Evolutionary conservation across 352 stramenopile species (phyloP).

Genomic region (Pythium sukuiense): DNA sequence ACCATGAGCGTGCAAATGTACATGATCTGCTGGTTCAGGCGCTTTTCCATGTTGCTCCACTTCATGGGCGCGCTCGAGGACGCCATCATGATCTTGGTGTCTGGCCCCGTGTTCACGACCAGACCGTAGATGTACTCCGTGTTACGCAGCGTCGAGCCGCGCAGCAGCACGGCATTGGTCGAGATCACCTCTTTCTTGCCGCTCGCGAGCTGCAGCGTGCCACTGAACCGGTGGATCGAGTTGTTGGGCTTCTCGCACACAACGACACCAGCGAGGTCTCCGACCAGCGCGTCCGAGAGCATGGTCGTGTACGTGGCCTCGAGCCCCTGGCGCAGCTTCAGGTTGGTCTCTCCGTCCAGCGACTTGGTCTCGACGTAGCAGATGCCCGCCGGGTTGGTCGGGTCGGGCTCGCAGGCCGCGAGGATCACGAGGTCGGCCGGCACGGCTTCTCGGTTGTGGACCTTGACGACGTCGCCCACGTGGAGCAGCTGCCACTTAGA

Average conservation of each 20-base stretch:
- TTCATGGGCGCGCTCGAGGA: constrained; percentile 78
- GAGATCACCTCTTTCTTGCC: constrained; percentile 76
- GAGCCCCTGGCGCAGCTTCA: constrained; percentile 88
- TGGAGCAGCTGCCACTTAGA: constrained; percentile 76
- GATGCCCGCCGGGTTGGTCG: constrained; percentile 65
- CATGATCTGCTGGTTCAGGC: constrained; percentile 78
- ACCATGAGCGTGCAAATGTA: constrained; percentile 87
- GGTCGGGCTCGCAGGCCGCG: constrained; percentile 71
- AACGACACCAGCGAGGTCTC: constrained; percentile 53
- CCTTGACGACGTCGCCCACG: constrained; percentile 90
- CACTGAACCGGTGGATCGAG: constrained; percentile 90
- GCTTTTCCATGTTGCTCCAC: constrained; percentile 87
- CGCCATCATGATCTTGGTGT: constrained; percentile 91
- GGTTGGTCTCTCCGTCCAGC: constrained; percentile 93
- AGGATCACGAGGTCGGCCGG: constrained; percentile 90
- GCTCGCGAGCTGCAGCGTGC: constrained; percentile 67
- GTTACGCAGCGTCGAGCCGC: constrained; percentile 88
- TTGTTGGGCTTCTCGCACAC: constrained; percentile 89
- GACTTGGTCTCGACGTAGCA: constrained; percentile 93
- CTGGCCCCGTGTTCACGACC: constrained; percentile 90
- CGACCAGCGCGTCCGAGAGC: constrained; percentile 49
- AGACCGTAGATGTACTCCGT: constrained; percentile 91
- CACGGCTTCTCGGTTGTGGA: constrained; percentile 85
- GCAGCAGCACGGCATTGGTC: constrained; percentile 79
- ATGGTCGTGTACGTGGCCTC: constrained; percentile 75